Base-by-base conservation (phyloP, 306 rosid genomes). In the Medicago lupulina region DNA sequence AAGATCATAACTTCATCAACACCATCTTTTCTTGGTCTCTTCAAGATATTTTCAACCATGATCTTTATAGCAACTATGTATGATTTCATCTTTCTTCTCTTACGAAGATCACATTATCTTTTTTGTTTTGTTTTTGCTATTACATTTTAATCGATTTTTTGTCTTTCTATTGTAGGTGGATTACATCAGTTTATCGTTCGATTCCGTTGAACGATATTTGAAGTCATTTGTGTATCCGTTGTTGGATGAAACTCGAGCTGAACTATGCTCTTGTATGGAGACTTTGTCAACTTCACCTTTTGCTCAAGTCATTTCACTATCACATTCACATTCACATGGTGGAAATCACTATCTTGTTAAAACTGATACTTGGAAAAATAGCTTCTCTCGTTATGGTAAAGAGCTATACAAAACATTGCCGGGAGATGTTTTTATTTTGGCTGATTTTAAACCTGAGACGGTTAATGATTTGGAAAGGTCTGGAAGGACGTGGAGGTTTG, bases 201-300 rank as follows among this genome's bases (percentile, higher is more conserved):
- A 69, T 8, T 86, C 93, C 0, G 83, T 80, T 71, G 2, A 18
- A n/a, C 85, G 79, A 11, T 89, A 88, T 79, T 83, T 86, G 55
- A 80, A 40, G 10, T 89, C 88, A 12, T 87, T 64, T 59, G 66
- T 73, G 40, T 73, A 85, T 78, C 96, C 92, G 1, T 83, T 92
- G 14, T 58, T 92, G 83, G 97, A 92, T 74, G 97, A 92, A 76
- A 87, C 92, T 16, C 67, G 96, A 61, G 91, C 90, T 4, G 68
- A 85, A 1, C 14, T 92, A 23, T 69, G 82, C 43, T 83, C 89
- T 0, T 84, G 85, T 69, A 79, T 92, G 96, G 90, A 88, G 19
- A 73, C 62, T 8, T 55, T 92, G 19, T 21, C 79, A 12, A 64
- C 47, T 69, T 84, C 83, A 2, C 96, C 97, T 41, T 89, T 43